Conservation (phyloP, 1,284 basidiomycete species). For the Quambalaria eucalypti region DNA sequence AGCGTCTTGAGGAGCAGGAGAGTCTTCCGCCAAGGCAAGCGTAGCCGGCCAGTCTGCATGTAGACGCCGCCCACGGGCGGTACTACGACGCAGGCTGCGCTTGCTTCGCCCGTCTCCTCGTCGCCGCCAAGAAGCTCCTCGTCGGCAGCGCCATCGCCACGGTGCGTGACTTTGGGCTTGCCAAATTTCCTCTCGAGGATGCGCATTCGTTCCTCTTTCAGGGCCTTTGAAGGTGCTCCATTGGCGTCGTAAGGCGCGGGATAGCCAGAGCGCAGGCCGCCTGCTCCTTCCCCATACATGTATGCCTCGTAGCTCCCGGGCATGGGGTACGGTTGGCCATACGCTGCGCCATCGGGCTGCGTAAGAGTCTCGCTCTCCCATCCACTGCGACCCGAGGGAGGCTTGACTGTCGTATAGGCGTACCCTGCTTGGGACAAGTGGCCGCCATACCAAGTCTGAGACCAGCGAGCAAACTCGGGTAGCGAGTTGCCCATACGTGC, state of each 20-base stretch:
- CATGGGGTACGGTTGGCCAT: conserved; percentile 7
- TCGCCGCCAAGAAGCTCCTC: no score
- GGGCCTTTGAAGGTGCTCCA: no score
- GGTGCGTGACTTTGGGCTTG: conserved; percentile 16
- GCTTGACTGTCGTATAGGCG: conserved; percentile 31
- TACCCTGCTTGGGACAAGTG: conserved; percentile 36
- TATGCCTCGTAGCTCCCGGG: no score
- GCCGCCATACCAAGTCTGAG: conserved; percentile 32
- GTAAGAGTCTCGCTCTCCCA: conserved; percentile 36
- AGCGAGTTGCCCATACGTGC: neutral
- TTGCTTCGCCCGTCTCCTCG: conserved; percentile 12
- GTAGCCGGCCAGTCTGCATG: conserved; percentile 14
- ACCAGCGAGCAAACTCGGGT: conserved; percentile 9
- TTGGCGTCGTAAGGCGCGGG: conserved; percentile 17
- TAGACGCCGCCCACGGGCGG: conserved; percentile 20
- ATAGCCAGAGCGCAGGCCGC: no score
- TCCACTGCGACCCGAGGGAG: conserved; percentile 14
- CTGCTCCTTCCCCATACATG: neutral
- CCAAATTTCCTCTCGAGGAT: conserved; percentile 39
- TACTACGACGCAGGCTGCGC: conserved; percentile 10
- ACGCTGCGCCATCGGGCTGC: neutral
- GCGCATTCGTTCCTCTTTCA: conserved; percentile 33
- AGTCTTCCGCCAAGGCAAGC: conserved; percentile 15
- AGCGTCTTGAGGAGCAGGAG: conserved; percentile 15
- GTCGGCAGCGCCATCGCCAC: conserved; percentile 6